Conservation (phyloP, 2,329 filamentous ascomycete genomes). For the Colletotrichum viniferum region DNA sequence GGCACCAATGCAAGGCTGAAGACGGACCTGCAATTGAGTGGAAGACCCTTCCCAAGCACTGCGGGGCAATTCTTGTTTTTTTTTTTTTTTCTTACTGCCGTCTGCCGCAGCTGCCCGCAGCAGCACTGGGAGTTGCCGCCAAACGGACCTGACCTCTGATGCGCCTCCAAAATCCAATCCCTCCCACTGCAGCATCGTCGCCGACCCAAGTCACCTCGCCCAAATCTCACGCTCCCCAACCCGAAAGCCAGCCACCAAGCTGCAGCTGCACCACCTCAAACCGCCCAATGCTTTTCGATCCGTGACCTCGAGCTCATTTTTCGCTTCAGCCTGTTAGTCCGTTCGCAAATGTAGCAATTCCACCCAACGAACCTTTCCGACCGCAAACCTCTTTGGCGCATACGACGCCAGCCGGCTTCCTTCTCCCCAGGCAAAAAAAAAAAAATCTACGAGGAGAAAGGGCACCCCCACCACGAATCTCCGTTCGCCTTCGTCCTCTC, state of each 20-base stretch:
- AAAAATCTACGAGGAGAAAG: not conserved
- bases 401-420: not conserved
- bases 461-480: not conserved
- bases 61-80: not conserved
- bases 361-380: not conserved
- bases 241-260: not conserved
- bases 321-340: not conserved
- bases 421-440: not conserved
- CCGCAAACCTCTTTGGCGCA: not conserved
- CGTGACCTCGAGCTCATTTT: not conserved
- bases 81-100: not conserved
- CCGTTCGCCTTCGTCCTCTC: not conserved
- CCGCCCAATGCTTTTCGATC: not conserved
- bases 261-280: not conserved
- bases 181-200: conserved; percentile 23
- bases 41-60: not conserved
- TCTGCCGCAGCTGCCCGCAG: not conserved
- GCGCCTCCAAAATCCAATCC: not conserved
- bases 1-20: conserved; percentile 2
- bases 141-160: not conserved
- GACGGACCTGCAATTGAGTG: not conserved
- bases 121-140: not conserved
- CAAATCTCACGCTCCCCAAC: not conserved
- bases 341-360: not conserved
- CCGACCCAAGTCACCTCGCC: conserved; percentile 19